A percentile compares a stretch with the other conserved stretches of the same genome.
phyloP scores from a whole-genome alignment of 139 green algal genomes.

The Eudorina sp. region DNA sequence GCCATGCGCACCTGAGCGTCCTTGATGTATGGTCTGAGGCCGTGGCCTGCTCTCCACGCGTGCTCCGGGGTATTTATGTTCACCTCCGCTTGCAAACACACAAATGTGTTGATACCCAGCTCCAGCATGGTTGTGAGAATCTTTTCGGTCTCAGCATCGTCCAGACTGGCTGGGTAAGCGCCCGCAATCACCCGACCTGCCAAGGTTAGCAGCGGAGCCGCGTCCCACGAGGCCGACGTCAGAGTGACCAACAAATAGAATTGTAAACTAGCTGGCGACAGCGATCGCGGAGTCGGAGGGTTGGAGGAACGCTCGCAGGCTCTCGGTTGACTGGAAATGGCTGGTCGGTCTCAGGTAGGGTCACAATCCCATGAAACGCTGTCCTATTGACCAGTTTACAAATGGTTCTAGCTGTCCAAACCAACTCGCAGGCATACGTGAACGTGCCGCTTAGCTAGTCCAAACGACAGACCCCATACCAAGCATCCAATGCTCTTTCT shows the following conservation, averaged over 20 bases:
- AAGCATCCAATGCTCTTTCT: not conserved
- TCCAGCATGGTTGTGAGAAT: conserved; percentile 83
- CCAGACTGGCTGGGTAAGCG: conserved; percentile 76
- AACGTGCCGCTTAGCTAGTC: not conserved
- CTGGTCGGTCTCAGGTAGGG: not conserved
- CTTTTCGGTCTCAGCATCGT: conserved; percentile 80
- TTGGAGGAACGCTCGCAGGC: too few species aligned
- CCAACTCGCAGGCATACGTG: not conserved
- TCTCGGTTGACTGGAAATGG: conserved; percentile 6
- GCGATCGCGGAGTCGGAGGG: too few species aligned
- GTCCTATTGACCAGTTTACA: not conserved
- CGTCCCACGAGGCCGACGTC: too few species aligned
- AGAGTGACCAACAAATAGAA: too few species aligned
- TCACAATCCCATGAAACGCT: not conserved
- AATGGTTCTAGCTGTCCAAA: too few species aligned
- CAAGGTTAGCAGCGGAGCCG: too few species aligned
- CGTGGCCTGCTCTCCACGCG: conserved; percentile 74
- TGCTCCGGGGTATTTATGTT: conserved; percentile 79
- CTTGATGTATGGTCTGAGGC: conserved; percentile 87
- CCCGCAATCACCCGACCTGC: conserved; percentile 65
- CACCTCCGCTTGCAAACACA: conserved; percentile 90
- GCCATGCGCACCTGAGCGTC: conserved; percentile 77
- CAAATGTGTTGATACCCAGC: conserved; percentile 86
- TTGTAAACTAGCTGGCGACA: too few species aligned
- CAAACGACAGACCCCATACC: conserved; percentile 3